Base-by-base conservation (phyloP, 2,329 filamentous ascomycete species). In the Decorospora gaudefroyi region DNA sequence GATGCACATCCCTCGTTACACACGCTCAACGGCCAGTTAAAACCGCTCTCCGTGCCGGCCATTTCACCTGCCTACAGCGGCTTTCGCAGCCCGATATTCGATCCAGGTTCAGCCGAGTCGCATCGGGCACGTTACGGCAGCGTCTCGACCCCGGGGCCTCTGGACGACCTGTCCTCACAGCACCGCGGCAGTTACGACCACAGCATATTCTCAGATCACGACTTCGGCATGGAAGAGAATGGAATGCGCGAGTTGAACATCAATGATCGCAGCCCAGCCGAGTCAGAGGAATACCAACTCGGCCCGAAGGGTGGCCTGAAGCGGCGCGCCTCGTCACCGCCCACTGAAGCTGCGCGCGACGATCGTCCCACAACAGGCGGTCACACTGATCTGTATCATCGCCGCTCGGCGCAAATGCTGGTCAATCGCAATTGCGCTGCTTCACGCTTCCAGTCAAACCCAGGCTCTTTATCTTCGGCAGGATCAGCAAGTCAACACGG, bases 161-260 rank as follows among this genome's bases (percentile, higher is more conserved):
- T 68, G 19, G 80, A 84, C 45, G 80, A 82, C 42, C 65, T 67
- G 28, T 71, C 73, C 19, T 78, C 76, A 49, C 80, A 80, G 11
- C 78, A 82, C 47, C 75, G 81, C 43, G 80, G 82, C 32, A 84
- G 81, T 62, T 84, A 84, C 69, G 83, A 86, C 53, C 80, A 81
- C 36, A 75, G 76, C 49, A 62, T 70, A 31, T 81, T 82, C 56
- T 72, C 75, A 3, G 77, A 71, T 23, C 68, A 70, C 36, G 78
- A 80, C 13, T 75, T 78, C 49, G 69, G 65, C 36, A 77, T 78
- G 74, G 79, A 82, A 53, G 79, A 81, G 43, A 74, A 72, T 50
- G 69, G 73, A 49, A 70, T 76, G 75, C 68, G 74, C 59, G 69
- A 78, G 40, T 67, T 81, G 42, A 74, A 79, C 51, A 74, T 81